These are phyloP conservation scores for Linaria vulgaris DNA, from an alignment of 257 asterid species.

Conservation along the genomic window DNA sequence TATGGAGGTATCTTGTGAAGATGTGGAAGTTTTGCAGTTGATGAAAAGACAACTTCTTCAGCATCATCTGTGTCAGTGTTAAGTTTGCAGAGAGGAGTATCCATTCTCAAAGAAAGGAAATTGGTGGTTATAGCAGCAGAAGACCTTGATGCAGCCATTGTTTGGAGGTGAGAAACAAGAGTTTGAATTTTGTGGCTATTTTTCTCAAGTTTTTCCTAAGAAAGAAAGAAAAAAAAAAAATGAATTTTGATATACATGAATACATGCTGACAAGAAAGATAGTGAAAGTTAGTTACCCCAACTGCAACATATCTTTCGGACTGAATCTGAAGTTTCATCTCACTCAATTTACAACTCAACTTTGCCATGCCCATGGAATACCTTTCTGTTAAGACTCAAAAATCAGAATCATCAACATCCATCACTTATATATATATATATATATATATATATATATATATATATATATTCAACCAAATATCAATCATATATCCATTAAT, in stretches of 20 bases:
- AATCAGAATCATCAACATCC: too few species aligned
- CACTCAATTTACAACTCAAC: constrained; percentile 35
- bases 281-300: constrained; percentile 32
- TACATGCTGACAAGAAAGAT: too few species aligned
- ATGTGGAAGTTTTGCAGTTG: constrained; percentile 65
- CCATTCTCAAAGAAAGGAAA: constrained; percentile 61
- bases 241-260: constrained; percentile 24
- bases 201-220: constrained; percentile 58
- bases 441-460: too few species aligned
- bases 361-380: too few species aligned
- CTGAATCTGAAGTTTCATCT: constrained; percentile 50
- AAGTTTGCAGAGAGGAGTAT: constrained; percentile 59
- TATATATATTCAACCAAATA: constrained; percentile 7
- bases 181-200: constrained; percentile 51
- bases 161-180: constrained; percentile 43
- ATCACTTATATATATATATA: too few species aligned
- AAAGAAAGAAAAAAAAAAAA: constrained; percentile 9
- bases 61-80: constrained; percentile 52
- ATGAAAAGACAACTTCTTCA: constrained; percentile 59
- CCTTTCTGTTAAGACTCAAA: too few species aligned
- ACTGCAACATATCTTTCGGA: constrained; percentile 41
- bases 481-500: neutral
- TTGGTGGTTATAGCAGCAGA: too few species aligned
- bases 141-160: constrained; percentile 54
- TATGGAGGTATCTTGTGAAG: constrained; percentile 74